Conservation (phyloP, 2,329 filamentous ascomycete genomes). For the Coniochaeta sp. region DNA sequence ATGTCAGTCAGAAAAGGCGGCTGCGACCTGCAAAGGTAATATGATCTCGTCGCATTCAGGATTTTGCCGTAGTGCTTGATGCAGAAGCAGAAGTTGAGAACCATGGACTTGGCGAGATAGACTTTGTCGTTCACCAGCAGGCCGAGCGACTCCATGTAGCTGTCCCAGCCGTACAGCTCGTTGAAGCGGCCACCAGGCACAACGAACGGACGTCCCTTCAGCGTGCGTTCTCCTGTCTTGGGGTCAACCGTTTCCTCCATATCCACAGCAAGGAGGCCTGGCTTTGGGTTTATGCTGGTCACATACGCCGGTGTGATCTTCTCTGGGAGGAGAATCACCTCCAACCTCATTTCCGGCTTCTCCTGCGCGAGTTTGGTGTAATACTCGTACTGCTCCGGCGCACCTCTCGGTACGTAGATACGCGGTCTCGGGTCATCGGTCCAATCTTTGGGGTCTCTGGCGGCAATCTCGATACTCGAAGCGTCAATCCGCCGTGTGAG, state of each 20-base stretch:
- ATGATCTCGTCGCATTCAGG: slow-evolving; percentile 90
- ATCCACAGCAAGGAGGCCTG: slow-evolving; percentile 81
- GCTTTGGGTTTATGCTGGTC: slow-evolving; percentile 75
- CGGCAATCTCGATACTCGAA: slow-evolving; percentile 78
- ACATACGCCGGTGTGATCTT: slow-evolving; percentile 77
- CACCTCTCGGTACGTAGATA: slow-evolving; percentile 82
- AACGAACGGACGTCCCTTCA: slow-evolving; percentile 85
- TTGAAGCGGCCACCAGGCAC: slow-evolving; percentile 97
- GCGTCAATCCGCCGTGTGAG: slow-evolving; percentile 86
- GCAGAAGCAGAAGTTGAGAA: slow-evolving; percentile 94
- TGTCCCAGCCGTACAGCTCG: slow-evolving; percentile 97
- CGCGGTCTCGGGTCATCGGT: slow-evolving; percentile 81
- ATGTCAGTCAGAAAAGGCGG: slow-evolving; percentile 97
- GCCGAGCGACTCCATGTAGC: slow-evolving; percentile 95
- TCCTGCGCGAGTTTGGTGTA: slow-evolving; percentile 74
- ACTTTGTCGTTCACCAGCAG: slow-evolving; percentile 78
- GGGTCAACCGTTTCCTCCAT: slow-evolving; percentile 72
- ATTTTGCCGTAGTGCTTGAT: slow-evolving; percentile 99
- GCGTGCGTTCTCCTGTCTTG: slow-evolving; percentile 59
- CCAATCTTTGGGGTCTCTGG: slow-evolving; percentile 91
- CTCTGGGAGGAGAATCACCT: slow-evolving; percentile 73
- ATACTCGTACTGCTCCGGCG: slow-evolving; percentile 83
- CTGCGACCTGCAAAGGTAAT: slow-evolving; percentile 91
- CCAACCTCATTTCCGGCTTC: slow-evolving; percentile 75
- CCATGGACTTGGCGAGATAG: slow-evolving; percentile 88